Evolutionary conservation across 139 green algal species (phyloP).

Genomic region (Desmodesmus armatus): DNA sequence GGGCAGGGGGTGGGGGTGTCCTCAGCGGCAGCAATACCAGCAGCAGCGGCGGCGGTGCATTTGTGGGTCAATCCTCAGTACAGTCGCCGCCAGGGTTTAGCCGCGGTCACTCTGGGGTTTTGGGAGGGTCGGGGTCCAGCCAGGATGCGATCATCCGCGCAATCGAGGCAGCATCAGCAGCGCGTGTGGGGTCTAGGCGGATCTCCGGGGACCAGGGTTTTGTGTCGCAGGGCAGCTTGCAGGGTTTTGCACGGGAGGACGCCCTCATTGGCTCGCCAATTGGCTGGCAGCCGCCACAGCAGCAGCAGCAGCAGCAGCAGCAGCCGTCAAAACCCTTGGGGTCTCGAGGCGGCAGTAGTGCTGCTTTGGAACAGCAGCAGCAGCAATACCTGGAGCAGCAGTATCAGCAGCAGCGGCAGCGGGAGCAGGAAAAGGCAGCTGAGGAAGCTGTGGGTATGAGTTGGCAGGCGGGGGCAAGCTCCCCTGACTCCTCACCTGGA

Average conservation of each 20-base stretch:
- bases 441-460: too few species aligned
- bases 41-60: not conserved
- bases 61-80: not conserved
- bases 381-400: too few species aligned
- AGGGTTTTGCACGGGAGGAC: conserved; percentile 27
- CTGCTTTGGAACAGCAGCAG: too few species aligned
- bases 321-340: too few species aligned
- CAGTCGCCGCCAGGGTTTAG: not conserved
- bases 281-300: too few species aligned
- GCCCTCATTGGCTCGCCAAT: conserved; percentile 5
- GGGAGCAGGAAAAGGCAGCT: too few species aligned
- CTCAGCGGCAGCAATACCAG: not conserved
- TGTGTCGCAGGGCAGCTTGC: conserved; percentile 9
- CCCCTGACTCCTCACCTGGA: too few species aligned
- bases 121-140: not conserved
- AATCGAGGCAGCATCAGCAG: conserved; percentile 27
- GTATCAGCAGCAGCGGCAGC: too few species aligned
- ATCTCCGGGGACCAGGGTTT: not conserved
- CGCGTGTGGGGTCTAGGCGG: not conserved
- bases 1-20: not conserved
- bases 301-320: too few species aligned
- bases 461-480: too few species aligned
- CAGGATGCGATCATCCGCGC: not conserved
- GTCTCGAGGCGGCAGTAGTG: too few species aligned
- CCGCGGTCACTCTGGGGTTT: not conserved